Evolutionary conservation across 1,139 yeast species (phyloP).

Genomic region (Sugiyamaella japonica): DNA sequence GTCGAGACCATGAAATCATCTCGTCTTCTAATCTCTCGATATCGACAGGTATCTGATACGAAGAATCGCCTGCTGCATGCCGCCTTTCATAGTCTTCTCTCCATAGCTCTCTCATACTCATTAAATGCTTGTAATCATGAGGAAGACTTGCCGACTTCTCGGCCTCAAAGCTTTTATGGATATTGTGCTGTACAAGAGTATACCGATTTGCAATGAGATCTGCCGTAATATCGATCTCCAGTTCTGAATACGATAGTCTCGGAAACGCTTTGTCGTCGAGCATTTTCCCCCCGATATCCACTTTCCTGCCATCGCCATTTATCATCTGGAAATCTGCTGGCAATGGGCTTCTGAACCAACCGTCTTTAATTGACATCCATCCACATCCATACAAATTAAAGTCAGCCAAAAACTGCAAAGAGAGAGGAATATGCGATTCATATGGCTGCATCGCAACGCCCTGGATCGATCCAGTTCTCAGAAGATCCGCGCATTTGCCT

Average conservation of each 20-base stretch:
- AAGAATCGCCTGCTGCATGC: constrained; percentile 42
- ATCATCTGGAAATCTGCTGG: constrained; percentile 20
- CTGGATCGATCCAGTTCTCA: constrained; percentile 52
- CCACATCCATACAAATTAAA: constrained; percentile 83
- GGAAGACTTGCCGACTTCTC: constrained; percentile 23
- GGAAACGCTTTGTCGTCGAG: constrained; percentile 36
- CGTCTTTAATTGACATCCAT: constrained; percentile 53
- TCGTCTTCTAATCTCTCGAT: neutral
- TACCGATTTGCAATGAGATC: constrained; percentile 57
- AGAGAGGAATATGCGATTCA: constrained; percentile 80
- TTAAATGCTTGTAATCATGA: constrained; percentile 45
- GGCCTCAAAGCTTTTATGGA: constrained; percentile 55
- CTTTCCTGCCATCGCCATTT: constrained; percentile 14
- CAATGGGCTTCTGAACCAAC: constrained; percentile 25
- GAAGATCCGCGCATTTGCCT: constrained; percentile 58
- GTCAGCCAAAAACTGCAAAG: constrained; percentile 77
- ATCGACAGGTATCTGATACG: constrained; percentile 28
- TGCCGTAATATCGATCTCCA: constrained; percentile 71
- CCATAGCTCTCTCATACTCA: constrained; percentile 62
- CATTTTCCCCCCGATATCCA: constrained; percentile 17
- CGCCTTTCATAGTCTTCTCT: constrained; percentile 63
- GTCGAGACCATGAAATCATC: constrained; percentile 16
- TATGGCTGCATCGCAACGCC: constrained; percentile 49
- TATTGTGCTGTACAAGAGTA: constrained; percentile 46
- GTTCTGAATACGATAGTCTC: constrained; percentile 58